Conservation (phyloP, 352 stramenopile species). For the Phytophthora kernoviae region DNA sequence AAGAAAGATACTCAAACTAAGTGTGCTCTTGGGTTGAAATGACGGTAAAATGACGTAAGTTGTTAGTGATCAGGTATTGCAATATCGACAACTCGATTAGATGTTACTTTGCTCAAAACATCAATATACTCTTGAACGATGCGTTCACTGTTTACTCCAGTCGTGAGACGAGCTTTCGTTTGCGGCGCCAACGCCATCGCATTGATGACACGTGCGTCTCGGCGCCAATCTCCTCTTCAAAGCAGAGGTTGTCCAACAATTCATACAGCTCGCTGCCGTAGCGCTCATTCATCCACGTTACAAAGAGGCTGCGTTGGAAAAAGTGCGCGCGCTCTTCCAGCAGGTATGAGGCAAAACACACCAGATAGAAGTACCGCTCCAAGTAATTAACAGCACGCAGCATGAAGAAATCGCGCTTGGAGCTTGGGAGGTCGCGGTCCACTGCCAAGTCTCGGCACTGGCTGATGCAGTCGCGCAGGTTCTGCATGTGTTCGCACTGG, state of each 20-base stretch:
- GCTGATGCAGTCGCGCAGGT: constrained; percentile 83
- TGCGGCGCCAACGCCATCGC: constrained; percentile 88
- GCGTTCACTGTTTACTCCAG: constrained; percentile 51
- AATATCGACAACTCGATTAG: no score
- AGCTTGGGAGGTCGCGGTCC: constrained; percentile 63
- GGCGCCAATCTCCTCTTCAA: constrained; percentile 79
- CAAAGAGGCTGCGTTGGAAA: constrained; percentile 70
- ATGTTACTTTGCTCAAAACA: no score
- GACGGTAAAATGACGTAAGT: no score
- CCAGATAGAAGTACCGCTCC: constrained; percentile 89
- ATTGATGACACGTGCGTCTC: constrained; percentile 85
- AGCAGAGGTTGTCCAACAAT: constrained; percentile 86
- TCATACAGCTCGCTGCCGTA: constrained; percentile 87
- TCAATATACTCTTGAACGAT: background rate
- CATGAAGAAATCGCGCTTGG: constrained; percentile 86
- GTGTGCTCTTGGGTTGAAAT: no score
- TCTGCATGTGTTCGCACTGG: constrained; percentile 85
- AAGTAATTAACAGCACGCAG: constrained; percentile 88
- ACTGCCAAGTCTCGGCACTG: constrained; percentile 79
- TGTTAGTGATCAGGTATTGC: no score
- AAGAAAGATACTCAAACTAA: no score
- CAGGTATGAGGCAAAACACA: constrained; percentile 89
- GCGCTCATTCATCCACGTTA: constrained; percentile 84
- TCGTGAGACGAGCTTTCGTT: constrained; percentile 84
- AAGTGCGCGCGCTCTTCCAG: constrained; percentile 62